phyloP scores from a whole-genome alignment of 2,329 filamentous ascomycete genomes.

The Phialophora tarda region DNA sequence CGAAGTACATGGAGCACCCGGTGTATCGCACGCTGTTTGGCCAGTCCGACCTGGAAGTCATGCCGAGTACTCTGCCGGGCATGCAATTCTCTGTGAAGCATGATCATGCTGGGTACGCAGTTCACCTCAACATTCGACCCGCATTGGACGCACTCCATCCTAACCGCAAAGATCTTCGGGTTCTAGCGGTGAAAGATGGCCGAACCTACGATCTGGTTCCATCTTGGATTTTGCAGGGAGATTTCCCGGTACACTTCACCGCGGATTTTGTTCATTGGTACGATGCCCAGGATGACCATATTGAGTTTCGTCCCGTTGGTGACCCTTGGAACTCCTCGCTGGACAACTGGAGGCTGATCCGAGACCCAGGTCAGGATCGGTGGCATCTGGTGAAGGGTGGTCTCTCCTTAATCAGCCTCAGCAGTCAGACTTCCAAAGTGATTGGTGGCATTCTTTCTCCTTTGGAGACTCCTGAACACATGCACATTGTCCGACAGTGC shows the following conservation, averaged over 20 bases:
- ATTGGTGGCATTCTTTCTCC: slow-evolving; percentile 43
- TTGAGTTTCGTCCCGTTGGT: slow-evolving; percentile 45
- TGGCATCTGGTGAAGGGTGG: slow-evolving; percentile 9
- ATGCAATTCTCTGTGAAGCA: slow-evolving; percentile 18
- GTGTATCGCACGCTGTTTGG: slow-evolving; percentile 56
- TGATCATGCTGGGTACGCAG: slow-evolving; percentile 31
- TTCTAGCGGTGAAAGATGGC: slow-evolving; percentile 6
- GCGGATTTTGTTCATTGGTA: slow-evolving; percentile 57
- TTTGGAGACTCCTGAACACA: slow-evolving; percentile 45
- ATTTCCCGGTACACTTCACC: slow-evolving; percentile 47
- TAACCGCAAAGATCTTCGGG: not conserved
- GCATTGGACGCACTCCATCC: not conserved
- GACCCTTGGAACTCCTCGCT: slow-evolving; percentile 42
- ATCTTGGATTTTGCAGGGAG: slow-evolving; percentile 38
- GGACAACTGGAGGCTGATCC: slow-evolving; percentile 39
- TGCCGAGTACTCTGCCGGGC: slow-evolving; percentile 44
- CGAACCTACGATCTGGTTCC: slow-evolving; percentile 45
- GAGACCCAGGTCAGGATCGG: not conserved
- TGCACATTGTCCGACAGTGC: slow-evolving; percentile 45
- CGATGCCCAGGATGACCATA: slow-evolving; percentile 36
- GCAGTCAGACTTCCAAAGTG: not conserved
- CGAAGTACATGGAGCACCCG: slow-evolving; percentile 49
- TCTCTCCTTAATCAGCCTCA: not conserved
- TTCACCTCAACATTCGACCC: slow-evolving; percentile 37
- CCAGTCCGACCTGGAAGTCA: slow-evolving; percentile 50